A percentile compares a stretch with the other conserved stretches of the same genome.
phyloP scores from a whole-genome alignment of 2,329 filamentous ascomycete genomes.

The Balansia obtecta region DNA sequence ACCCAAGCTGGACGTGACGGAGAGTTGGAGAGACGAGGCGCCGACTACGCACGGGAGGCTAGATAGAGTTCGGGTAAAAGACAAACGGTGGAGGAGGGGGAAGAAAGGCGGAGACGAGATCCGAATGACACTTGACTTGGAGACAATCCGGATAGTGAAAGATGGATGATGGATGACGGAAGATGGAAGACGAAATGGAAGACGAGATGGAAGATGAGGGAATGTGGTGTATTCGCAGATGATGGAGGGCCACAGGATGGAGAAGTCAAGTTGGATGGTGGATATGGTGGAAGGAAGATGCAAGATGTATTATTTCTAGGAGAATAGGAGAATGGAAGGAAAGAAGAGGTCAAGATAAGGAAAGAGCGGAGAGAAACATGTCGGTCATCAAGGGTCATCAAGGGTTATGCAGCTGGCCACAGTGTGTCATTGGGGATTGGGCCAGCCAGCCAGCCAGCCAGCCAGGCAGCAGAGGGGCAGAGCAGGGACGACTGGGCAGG shows the following conservation, averaged over 20 bases:
- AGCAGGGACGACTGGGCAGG: too few relatives aligned
- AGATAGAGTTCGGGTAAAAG: not conserved
- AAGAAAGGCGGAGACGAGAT: not conserved
- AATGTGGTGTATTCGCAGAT: too few relatives aligned
- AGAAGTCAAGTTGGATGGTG: too few relatives aligned
- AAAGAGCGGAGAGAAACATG: constrained; percentile 3
- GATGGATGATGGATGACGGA: too few relatives aligned
- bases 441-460: too few relatives aligned
- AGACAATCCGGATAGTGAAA: too few relatives aligned
- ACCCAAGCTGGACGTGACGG: not conserved
- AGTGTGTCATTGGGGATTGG: too few relatives aligned
- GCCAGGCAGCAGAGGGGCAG: too few relatives aligned
- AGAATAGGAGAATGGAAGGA: not conserved
- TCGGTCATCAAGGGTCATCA: not conserved
- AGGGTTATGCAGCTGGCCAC: too few relatives aligned
- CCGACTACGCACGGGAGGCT: constrained; percentile 4
- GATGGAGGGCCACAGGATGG: too few relatives aligned
- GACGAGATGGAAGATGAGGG: not conserved
- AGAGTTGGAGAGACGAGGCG: constrained; percentile 1
- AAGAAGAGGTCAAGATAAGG: not conserved
- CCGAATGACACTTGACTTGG: not conserved
- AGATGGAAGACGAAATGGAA: not conserved
- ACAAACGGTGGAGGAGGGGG: not conserved
- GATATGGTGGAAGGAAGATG: not conserved
- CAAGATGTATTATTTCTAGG: not conserved